These are phyloP conservation scores for Saccharomyces paradoxus DNA, from an alignment of 805 yeast genomes.

Conservation along the genomic window DNA sequence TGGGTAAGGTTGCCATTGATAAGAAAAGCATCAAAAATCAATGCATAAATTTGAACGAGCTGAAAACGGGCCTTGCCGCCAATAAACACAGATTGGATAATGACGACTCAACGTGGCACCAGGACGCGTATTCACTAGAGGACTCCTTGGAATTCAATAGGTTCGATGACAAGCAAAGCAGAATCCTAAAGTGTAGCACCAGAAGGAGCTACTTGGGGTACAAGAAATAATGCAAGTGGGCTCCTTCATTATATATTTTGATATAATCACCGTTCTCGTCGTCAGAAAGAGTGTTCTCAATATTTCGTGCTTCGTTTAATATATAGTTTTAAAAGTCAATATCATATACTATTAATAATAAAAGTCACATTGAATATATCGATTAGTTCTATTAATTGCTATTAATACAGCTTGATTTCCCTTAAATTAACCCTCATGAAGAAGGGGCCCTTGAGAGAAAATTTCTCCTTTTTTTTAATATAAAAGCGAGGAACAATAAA, in stretches of 20 bases:
- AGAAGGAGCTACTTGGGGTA: slow-evolving; percentile 8
- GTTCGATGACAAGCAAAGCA: slow-evolving; percentile 20
- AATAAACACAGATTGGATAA: not conserved
- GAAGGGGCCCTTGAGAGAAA: not conserved
- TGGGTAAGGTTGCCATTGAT: not conserved
- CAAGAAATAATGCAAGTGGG: not conserved
- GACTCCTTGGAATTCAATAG: slow-evolving; percentile 12
- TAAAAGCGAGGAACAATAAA: not conserved
- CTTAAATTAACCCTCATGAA: not conserved
- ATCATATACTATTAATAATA: not conserved
- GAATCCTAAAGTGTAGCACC: slow-evolving; percentile 15
- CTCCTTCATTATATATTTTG: not conserved
- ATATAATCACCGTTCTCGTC: not conserved
- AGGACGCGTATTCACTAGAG: not conserved
- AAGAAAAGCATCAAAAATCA: not conserved
- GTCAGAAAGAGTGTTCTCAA: not conserved
- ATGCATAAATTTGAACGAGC: not conserved
- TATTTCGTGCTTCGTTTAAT: not conserved
- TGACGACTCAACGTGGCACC: not conserved
- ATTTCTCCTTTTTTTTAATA: not conserved
- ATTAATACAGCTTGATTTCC: not conserved
- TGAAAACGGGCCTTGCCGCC: slow-evolving; percentile 4
- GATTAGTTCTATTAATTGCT: not conserved
- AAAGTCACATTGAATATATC: not conserved
- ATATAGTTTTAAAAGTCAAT: not conserved